Percentiles rank a stretch among this genome's conserved stretches.
Evolutionary conservation across 352 stramenopile species (phyloP).

Genomic region (Globisporangium polare): DNA sequence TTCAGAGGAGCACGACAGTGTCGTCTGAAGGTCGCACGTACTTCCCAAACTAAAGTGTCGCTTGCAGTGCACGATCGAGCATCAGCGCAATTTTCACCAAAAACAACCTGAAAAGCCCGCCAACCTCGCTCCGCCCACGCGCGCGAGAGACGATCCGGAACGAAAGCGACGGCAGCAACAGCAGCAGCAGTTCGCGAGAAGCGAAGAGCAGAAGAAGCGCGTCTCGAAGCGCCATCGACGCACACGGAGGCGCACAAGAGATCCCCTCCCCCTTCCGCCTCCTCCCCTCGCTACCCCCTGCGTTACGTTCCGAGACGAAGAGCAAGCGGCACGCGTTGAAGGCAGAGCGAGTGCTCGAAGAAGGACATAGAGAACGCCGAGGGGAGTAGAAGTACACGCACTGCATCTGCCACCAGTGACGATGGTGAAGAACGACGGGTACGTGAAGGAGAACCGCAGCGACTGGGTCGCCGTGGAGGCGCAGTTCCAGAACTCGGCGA

Average conservation of each 20-base stretch:
- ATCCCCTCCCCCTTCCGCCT: neutral
- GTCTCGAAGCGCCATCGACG: neutral
- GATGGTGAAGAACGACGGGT: conserved; percentile 25
- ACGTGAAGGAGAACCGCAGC: conserved; percentile 55
- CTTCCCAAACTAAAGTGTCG: neutral
- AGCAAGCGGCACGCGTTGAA: neutral
- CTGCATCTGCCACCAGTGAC: neutral
- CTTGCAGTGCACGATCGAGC: neutral
- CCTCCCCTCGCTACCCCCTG: neutral
- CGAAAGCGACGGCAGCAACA: neutral
- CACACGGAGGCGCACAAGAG: neutral
- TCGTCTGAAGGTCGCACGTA: neutral
- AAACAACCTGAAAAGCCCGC: conserved; percentile 3
- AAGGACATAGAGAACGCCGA: neutral
- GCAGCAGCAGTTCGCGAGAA: neutral
- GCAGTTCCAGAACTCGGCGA: conserved; percentile 55
- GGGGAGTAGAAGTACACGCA: neutral
- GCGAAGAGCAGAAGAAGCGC: neutral
- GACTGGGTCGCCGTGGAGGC: conserved; percentile 80
- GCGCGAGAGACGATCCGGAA: neutral
- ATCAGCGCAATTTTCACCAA: neutral
- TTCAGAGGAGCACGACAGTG: neutral
- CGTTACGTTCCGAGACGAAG: neutral
- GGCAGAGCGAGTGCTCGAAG: neutral
- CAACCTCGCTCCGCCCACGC: conserved; percentile 1